Conservation (phyloP, 2,329 filamentous ascomycete species). For the Zymoseptoria brevis region DNA sequence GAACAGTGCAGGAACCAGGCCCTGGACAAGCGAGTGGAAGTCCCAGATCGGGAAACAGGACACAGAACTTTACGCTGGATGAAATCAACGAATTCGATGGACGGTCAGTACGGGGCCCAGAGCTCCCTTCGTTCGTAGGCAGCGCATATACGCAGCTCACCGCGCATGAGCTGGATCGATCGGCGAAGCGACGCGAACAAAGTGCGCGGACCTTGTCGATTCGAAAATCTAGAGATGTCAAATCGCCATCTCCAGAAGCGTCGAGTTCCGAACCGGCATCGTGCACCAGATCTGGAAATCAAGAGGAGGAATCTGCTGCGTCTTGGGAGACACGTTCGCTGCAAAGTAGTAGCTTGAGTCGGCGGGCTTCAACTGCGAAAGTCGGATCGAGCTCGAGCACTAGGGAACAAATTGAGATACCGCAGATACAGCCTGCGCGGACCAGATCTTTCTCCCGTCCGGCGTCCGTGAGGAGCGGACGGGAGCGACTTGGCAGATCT, state of each 20-base stretch:
- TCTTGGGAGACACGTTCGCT: background rate
- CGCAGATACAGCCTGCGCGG: background rate
- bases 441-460: background rate
- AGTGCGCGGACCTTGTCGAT: background rate
- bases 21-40: background rate
- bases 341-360: background rate
- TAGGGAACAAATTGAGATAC: background rate
- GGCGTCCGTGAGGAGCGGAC: background rate
- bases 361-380: background rate
- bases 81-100: background rate
- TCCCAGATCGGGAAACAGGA: background rate
- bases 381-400: background rate
- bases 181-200: background rate
- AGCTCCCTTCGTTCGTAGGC: background rate
- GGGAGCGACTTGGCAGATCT: background rate
- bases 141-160: background rate
- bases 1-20: conserved; percentile 2
- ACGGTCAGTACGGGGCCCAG: background rate
- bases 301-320: background rate
- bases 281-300: background rate
- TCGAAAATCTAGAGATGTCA: background rate
- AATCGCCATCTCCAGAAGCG: background rate
- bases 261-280: background rate
- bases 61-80: background rate
- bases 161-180: background rate